These are phyloP conservation scores for Candida glucosophila DNA, from an alignment of 1,139 yeast species.

Conservation along the genomic window DNA sequence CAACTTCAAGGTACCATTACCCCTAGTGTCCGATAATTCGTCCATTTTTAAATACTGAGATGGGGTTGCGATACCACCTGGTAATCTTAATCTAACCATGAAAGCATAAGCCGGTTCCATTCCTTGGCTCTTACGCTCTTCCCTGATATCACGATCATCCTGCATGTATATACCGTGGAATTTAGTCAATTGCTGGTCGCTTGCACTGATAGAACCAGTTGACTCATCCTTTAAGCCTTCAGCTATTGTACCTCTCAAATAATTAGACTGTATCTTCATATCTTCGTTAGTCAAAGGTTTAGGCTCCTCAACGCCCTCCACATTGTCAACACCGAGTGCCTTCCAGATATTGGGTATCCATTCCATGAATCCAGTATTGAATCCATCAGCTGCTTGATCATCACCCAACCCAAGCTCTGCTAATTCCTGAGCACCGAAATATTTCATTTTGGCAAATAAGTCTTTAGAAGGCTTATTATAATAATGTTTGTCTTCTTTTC, in stretches of 20 bases:
- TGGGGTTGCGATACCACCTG: conserved; percentile 89
- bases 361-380: conserved; percentile 74
- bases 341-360: conserved; percentile 89
- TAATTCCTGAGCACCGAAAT: conserved; percentile 67
- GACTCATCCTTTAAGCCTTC: conserved; percentile 75
- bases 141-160: conserved; percentile 95
- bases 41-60: conserved; percentile 83
- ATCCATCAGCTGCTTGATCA: conserved; percentile 96
- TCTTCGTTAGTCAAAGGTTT: conserved; percentile 95
- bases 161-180: conserved; percentile 99
- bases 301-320: conserved; percentile 87
- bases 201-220: conserved; percentile 90
- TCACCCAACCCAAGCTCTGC: conserved; percentile 84
- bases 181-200: conserved; percentile 89
- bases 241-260: conserved; percentile 86
- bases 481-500: conserved; percentile 89
- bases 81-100: conserved; percentile 93
- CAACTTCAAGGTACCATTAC: conserved; percentile 89
- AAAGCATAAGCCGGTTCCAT: conserved; percentile 92
- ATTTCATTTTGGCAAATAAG: conserved; percentile 50
- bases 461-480: conserved; percentile 90
- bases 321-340: conserved; percentile 78
- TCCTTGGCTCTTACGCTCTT: conserved; percentile 85
- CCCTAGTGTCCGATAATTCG: conserved; percentile 71
- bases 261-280: conserved; percentile 81